Evolutionary conservation across 202 grass and related monocot species (phyloP).

Genomic region (Digitaria exilis): DNA sequence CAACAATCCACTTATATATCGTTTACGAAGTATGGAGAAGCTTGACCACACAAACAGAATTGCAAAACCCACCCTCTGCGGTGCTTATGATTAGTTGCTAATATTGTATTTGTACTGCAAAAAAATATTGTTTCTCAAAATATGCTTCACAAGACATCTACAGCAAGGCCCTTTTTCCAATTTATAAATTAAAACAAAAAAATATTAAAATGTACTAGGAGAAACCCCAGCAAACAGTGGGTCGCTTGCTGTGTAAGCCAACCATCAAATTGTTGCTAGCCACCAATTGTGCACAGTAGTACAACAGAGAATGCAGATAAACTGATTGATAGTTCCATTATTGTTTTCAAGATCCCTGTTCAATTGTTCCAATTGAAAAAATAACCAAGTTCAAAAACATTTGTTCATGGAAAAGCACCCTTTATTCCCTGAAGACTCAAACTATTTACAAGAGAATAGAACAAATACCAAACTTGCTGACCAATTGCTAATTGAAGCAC

Average conservation of each 20-base stretch:
- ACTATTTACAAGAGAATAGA: conserved; percentile 19
- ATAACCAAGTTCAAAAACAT: conserved; percentile 6
- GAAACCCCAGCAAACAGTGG: background rate
- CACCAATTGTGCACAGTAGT: conserved; percentile 26
- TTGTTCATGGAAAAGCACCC: conserved; percentile 8
- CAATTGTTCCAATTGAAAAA: background rate
- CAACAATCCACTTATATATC: conserved; percentile 22
- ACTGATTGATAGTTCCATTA: conserved; percentile 1
- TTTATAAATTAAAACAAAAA: conserved; percentile 15
- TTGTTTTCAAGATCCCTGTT: conserved; percentile 1
- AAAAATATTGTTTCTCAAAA: conserved; percentile 22
- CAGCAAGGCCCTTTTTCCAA: background rate
- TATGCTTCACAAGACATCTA: conserved; percentile 14
- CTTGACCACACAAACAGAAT: conserved; percentile 5
- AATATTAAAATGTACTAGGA: background rate
- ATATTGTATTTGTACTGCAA: background rate
- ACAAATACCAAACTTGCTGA: conserved; percentile 40
- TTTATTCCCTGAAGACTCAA: conserved; percentile 36
- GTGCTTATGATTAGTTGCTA: conserved; percentile 1
- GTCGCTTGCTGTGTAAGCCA: conserved; percentile 41
- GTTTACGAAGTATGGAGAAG: background rate
- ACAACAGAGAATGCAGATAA: background rate
- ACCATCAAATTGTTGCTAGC: background rate
- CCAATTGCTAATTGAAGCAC: background rate
- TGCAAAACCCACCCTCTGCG: background rate